Evolutionary conservation across 768 basidiomycete species (phyloP), one percentile per base, ranked within the genome.

Genomic region (Phlegmacium glaucopus): DNA sequence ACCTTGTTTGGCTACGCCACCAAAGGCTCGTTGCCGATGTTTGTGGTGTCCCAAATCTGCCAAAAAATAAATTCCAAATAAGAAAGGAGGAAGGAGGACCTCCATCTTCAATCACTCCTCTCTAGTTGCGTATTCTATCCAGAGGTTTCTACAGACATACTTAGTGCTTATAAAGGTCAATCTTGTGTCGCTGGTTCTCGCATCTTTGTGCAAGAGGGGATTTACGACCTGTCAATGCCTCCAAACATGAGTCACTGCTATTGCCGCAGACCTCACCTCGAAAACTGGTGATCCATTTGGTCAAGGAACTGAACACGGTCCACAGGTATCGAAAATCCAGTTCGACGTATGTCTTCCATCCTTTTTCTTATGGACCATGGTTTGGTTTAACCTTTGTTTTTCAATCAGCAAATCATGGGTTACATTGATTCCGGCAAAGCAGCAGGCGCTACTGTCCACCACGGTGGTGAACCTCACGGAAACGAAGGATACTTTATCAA

Each of bases 161-260:
- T 16, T 3, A 27, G 40, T 22, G 22, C 2, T 22, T 22, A 22
- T 22, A 22, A 22, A 51, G 86, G 90, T 22, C 89, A 92, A 65
- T 71, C 75, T 15, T 93, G 90, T 67, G 80, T 79, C 52, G 88
- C 88, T 10, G 86, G 89, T 9, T 86, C 88, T 15, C 79, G 92
- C 49, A 82, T 92, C 57, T 90, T 77, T 34, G 32, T 34, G 10
- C 32, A 34, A 10, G 80, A 75, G 51, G 65, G 68, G 4, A 78
- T 91, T 55, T 90, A 91, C 66, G 88, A 91, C 63, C 63, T 79
- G 51, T 90, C 91, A 72, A n/a, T n/a, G n/a, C n/a, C n/a, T n/a
- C n/a, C n/a, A n/a, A n/a, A n/a, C 72, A 59, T 90, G 43, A 56
- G 64, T 89, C 63, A 70, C 71, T 1, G 71, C 63, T 42, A 25